Conservation (phyloP, 108 stramenopile species). For the Cylindrotheca closterium region DNA sequence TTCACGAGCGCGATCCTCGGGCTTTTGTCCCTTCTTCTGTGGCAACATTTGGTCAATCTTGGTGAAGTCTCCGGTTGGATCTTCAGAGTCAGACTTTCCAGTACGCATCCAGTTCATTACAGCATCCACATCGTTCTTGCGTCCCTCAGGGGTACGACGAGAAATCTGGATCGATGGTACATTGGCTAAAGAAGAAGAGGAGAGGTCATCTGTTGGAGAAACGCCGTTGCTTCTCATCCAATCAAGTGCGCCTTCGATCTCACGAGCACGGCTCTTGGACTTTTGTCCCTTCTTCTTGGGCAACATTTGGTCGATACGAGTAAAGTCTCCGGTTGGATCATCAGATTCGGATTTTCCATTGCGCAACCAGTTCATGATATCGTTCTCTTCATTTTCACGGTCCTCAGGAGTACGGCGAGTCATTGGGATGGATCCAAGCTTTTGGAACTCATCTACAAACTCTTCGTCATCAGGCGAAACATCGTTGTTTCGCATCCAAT, state of each 20-base stretch:
- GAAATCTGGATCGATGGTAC: background rate
- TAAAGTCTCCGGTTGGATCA: slow-evolving; percentile 7
- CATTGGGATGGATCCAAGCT: slow-evolving; percentile 14
- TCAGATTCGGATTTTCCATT: background rate
- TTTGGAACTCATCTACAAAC: slow-evolving; percentile 3
- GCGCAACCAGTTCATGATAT: slow-evolving; percentile 8
- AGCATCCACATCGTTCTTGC: slow-evolving; percentile 13
- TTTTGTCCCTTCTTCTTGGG: background rate
- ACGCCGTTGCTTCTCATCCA: slow-evolving; percentile 30
- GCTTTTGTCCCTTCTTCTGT: slow-evolving; percentile 1
- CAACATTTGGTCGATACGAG: slow-evolving; percentile 7
- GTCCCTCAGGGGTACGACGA: slow-evolving; percentile 4
- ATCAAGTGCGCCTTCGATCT: slow-evolving; percentile 23
- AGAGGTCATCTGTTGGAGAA: background rate
- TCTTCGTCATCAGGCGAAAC: background rate
- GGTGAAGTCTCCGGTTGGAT: background rate
- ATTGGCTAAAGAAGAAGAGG: background rate
- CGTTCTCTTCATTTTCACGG: slow-evolving; percentile 1
- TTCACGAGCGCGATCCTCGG: slow-evolving; percentile 16
- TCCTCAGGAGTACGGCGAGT: slow-evolving; percentile 8
- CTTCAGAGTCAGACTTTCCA: slow-evolving; percentile 6
- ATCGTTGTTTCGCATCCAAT: slow-evolving; percentile 31
- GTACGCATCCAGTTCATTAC: slow-evolving; percentile 26
- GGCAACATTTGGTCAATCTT: slow-evolving; percentile 10
- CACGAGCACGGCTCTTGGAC: slow-evolving; percentile 17